These are phyloP conservation scores for Zygotorulaspora sp. DNA, from an alignment of 805 yeast genomes.

Conservation along the genomic window DNA sequence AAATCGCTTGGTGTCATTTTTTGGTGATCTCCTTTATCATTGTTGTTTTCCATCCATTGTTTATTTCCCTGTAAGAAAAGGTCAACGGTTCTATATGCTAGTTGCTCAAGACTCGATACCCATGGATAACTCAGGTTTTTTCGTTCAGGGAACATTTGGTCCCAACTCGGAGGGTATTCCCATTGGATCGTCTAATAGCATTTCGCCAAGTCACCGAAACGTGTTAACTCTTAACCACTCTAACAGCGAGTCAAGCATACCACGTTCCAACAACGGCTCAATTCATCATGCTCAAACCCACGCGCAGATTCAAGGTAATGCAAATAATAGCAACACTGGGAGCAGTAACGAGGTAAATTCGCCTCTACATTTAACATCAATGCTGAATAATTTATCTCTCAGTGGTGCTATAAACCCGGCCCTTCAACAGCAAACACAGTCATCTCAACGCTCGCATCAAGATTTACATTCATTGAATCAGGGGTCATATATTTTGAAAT, in stretches of 20 bases:
- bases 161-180: constrained; percentile 22
- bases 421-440: constrained; percentile 7
- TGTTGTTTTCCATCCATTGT: not conserved
- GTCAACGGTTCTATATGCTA: constrained; percentile 10
- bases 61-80: not conserved
- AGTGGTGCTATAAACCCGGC: constrained; percentile 12
- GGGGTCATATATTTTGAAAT: constrained; percentile 35
- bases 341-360: constrained; percentile 20
- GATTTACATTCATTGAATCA: constrained; percentile 9
- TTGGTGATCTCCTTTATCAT: not conserved
- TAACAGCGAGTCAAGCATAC: constrained; percentile 15
- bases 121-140: constrained; percentile 14
- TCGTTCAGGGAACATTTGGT: constrained; percentile 21
- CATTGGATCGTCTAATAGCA: constrained; percentile 17
- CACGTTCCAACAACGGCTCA: constrained; percentile 6
- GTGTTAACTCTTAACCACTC: constrained; percentile 14
- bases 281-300: constrained; percentile 5
- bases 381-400: constrained; percentile 29
- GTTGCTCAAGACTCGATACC: constrained; percentile 12
- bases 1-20: not conserved
- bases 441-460: constrained; percentile 8
- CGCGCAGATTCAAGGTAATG: constrained; percentile 1
- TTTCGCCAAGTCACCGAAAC: constrained; percentile 24
- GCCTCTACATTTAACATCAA: constrained; percentile 30
- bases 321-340: constrained; percentile 1